phyloP scores from a whole-genome alignment of 352 stramenopile species.

The Peronospora farinosa region DNA sequence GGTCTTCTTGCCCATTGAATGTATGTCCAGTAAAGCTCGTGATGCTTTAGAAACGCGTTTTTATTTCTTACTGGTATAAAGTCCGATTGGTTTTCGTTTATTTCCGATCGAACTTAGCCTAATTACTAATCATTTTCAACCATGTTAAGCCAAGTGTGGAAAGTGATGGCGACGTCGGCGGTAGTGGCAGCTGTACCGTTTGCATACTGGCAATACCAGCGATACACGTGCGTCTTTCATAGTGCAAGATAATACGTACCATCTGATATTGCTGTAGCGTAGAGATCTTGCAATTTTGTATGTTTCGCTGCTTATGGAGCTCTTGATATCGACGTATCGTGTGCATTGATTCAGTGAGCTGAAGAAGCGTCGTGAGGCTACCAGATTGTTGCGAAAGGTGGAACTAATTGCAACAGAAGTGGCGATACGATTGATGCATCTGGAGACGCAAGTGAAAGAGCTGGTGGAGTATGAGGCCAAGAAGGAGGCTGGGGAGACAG shows the following conservation, averaged over 20 bases:
- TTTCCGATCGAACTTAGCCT: constrained; percentile 1
- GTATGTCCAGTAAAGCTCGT: no score
- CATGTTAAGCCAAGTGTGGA: constrained; percentile 24
- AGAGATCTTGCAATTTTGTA: constrained; percentile 1
- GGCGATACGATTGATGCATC: constrained; percentile 48
- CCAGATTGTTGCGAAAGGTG: constrained; percentile 68
- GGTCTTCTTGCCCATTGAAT: constrained; percentile 72
- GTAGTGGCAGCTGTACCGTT: constrained; percentile 36
- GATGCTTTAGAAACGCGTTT: constrained; percentile 43
- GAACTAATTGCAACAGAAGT: constrained; percentile 68
- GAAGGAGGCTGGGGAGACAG: constrained; percentile 15
- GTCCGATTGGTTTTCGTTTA: neutral
- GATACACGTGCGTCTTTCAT: constrained; percentile 15
- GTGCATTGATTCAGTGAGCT: constrained; percentile 11
- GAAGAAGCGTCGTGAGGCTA: constrained; percentile 34
- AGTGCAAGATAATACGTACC: neutral
- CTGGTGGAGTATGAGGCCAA: constrained; percentile 40
- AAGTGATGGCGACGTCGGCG: constrained; percentile 10
- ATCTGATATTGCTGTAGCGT: neutral
- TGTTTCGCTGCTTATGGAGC: constrained; percentile 6
- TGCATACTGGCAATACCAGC: constrained; percentile 31
- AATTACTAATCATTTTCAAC: neutral
- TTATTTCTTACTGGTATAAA: constrained; percentile 20
- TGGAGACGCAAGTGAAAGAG: constrained; percentile 65
- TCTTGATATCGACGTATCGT: constrained; percentile 7